phyloP scores from a whole-genome alignment of 768 basidiomycete species.

The Boletus rufocinnamomeus region DNA sequence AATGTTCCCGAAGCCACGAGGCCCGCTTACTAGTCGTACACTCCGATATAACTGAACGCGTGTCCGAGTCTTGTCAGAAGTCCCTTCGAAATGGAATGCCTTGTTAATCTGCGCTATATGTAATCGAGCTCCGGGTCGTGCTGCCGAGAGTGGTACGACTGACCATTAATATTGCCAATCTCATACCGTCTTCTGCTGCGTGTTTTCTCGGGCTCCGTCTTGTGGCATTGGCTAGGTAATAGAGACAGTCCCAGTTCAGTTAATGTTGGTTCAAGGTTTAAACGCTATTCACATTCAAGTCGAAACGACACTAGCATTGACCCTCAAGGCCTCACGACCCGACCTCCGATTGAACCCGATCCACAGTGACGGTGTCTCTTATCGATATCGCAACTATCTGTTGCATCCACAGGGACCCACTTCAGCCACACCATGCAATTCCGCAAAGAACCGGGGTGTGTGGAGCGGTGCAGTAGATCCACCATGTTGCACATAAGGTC shows the following conservation, averaged over 20 bases:
- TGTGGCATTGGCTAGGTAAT: slow-evolving; percentile 1
- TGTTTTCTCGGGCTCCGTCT: slow-evolving; percentile 2
- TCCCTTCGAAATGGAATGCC: slow-evolving; percentile 19
- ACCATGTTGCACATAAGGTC: slow-evolving; percentile 3
- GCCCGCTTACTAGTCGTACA: slow-evolving; percentile 8
- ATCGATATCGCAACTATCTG: slow-evolving; percentile 2
- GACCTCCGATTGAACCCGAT: slow-evolving; percentile 7
- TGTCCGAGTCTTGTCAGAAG: slow-evolving; percentile 27
- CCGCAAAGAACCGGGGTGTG: neutral
- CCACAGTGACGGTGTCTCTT: slow-evolving; percentile 3
- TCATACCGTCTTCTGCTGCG: slow-evolving; percentile 1
- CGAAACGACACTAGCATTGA: slow-evolving; percentile 1
- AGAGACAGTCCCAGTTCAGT: neutral
- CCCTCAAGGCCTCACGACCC: neutral
- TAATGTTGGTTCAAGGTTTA: slow-evolving; percentile 15
- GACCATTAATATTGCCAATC: slow-evolving; percentile 1
- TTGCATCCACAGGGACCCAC: slow-evolving; percentile 2
- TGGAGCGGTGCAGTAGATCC: slow-evolving; percentile 1
- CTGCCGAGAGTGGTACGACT: neutral
- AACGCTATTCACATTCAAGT: neutral
- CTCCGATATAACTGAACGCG: slow-evolving; percentile 22
- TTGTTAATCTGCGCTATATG: slow-evolving; percentile 23
- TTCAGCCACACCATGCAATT: neutral
- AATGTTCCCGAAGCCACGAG: slow-evolving; percentile 21
- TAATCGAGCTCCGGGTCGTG: slow-evolving; percentile 12